Evolutionary conservation across 352 stramenopile species (phyloP).

Genomic region (Phytopythium helicoides): DNA sequence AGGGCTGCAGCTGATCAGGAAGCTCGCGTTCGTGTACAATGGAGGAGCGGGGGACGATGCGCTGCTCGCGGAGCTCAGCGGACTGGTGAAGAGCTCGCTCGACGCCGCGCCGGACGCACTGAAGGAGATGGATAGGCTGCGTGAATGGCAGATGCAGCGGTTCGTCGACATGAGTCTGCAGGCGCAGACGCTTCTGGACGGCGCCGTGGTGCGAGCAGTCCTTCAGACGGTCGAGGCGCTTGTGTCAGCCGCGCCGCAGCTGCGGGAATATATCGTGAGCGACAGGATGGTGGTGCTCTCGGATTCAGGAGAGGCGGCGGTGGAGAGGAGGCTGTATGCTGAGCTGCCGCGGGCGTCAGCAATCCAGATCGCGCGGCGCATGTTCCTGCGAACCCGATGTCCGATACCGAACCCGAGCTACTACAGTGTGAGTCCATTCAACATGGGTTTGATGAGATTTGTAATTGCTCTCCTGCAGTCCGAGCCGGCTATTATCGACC

Average conservation of each 20-base stretch:
- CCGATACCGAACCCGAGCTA: constrained; percentile 14
- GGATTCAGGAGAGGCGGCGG: background rate
- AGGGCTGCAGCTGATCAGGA: constrained; percentile 31
- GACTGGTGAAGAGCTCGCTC: constrained; percentile 24
- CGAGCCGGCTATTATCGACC: constrained; percentile 16
- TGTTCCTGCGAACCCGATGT: constrained; percentile 17
- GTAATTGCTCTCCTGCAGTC: constrained; percentile 18
- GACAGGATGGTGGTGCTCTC: constrained; percentile 14
- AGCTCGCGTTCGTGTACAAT: constrained; percentile 43
- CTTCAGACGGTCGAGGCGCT: constrained; percentile 17
- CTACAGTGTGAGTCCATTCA: constrained; percentile 17
- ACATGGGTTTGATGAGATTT: constrained; percentile 26
- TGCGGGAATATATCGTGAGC: constrained; percentile 34
- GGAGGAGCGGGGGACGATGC: constrained; percentile 19
- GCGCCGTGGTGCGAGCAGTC: constrained; percentile 3
- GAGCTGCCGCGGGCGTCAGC: constrained; percentile 24
- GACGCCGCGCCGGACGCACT: constrained; percentile 14
- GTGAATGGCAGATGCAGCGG: constrained; percentile 33
- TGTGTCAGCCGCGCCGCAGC: constrained; percentile 13
- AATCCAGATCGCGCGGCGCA: constrained; percentile 20
- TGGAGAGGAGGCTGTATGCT: constrained; percentile 17
- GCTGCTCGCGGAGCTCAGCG: constrained; percentile 23
- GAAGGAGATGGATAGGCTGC: constrained; percentile 12
- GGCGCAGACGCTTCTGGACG: constrained; percentile 8
- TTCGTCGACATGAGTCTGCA: constrained; percentile 54